Base-by-base conservation (phyloP, 2,329 filamentous ascomycete species). In the Pseudogymnoascus sp. region DNA sequence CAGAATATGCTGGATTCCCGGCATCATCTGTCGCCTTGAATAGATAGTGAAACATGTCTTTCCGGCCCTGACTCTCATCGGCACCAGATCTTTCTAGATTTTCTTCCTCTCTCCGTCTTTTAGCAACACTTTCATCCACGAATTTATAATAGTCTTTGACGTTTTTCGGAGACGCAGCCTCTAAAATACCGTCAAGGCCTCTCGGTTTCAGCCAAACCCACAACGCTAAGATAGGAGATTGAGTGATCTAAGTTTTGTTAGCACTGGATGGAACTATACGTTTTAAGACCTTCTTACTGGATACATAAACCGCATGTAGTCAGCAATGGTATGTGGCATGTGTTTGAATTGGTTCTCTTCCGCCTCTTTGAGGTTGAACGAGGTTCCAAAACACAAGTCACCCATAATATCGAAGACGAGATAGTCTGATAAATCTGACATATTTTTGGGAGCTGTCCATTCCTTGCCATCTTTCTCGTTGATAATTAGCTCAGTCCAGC, bases 341-440 rank as follows among this genome's bases (percentile, higher is more conserved):
- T 60, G 28, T 16, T 37, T 61, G 31, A 63, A 63, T n/a, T 21
- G 55, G 52, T 63, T 65, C 37, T 52, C 16, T 8, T 35, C 59
- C 33, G 9, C n/a, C 41, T 64, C 63, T 45, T 64, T 64, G n/a
- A 62, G 43, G 1, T 60, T 40, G 21, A 60, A 63, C 6, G 63
- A 64, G 16, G 25, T 60, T 38, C 61, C 43, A 60, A 66, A 66
- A 16, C 14, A 60, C 11, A 66, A 31, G 35, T 66, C 64, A 5
- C 59, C 64, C 61, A 66, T 61, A 18, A 65, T 65, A 37, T 65
- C 64, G 41, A 65, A 63, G 12, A 55, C 28, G 5, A 65, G 59
- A 41, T 60, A 59, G 11, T 64, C 61, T 12, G 43, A 18, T 23
- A 37, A 37, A 23, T 63, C 11, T 8, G 61, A 45, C 58, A 64